These are phyloP conservation scores for Blastobotrys robertii DNA, from an alignment of 805 yeast species.

Conservation along the genomic window DNA sequence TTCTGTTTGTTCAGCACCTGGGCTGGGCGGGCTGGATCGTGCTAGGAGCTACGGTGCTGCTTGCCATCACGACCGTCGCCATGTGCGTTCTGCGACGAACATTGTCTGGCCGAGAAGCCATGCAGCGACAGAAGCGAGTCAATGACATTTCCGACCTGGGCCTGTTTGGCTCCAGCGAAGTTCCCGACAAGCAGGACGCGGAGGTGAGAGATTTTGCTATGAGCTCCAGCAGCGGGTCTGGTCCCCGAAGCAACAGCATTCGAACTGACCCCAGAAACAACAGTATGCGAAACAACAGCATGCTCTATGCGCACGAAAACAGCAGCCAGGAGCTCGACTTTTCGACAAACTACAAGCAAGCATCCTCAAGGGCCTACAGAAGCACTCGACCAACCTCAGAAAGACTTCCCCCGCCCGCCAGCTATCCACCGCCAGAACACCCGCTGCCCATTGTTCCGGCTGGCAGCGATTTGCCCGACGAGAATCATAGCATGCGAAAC, in stretches of 20 bases:
- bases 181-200: slow-evolving; percentile 3
- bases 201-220: slow-evolving; percentile 12
- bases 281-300: neutral
- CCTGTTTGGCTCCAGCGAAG: slow-evolving; percentile 9
- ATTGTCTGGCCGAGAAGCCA: slow-evolving; percentile 27
- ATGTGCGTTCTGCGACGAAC: slow-evolving; percentile 67
- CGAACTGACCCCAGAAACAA: slow-evolving; percentile 7
- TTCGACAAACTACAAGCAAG: slow-evolving; percentile 1
- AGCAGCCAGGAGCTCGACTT: too few relatives aligned
- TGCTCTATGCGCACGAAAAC: too few relatives aligned
- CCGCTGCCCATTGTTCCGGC: slow-evolving; percentile 2
- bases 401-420: slow-evolving; percentile 1
- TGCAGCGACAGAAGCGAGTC: slow-evolving; percentile 13
- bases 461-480: slow-evolving; percentile 4
- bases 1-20: slow-evolving; percentile 66
- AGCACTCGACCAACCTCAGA: neutral
- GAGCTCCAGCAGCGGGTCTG: neutral
- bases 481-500: slow-evolving; percentile 22
- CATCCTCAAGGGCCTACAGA: slow-evolving; percentile 6
- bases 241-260: neutral
- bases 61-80: slow-evolving; percentile 54
- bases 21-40: slow-evolving; percentile 83
- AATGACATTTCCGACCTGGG: slow-evolving; percentile 10
- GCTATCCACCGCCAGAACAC: neutral
- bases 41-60: slow-evolving; percentile 54